phyloP scores from a whole-genome alignment of 345 rosid genomes.

The Viola odorata region DNA sequence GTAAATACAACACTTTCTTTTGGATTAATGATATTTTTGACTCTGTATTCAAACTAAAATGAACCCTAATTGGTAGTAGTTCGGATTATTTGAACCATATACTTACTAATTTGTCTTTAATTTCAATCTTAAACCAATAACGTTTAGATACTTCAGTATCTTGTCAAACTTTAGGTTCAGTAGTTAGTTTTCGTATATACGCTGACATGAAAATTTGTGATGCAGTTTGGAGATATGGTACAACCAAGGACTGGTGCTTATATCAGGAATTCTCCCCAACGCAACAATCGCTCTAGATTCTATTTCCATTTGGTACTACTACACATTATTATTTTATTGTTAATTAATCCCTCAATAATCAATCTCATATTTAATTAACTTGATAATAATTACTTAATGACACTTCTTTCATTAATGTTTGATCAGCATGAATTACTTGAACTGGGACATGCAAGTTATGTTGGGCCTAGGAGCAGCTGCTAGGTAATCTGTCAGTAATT shows the following conservation, averaged over 20 bases:
- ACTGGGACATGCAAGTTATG: conserved; percentile 90
- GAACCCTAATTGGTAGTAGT: no score
- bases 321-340: background rate
- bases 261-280: conserved; percentile 71
- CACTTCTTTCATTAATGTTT: background rate
- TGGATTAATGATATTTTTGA: background rate
- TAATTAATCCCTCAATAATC: no score
- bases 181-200: no score
- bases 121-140: no score
- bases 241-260: conserved; percentile 82
- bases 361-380: no score
- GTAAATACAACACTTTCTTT: conserved; percentile 25
- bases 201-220: background rate
- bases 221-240: conserved; percentile 96
- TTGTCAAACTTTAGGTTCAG: no score
- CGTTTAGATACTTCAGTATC: background rate
- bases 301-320: conserved; percentile 69
- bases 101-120: background rate
- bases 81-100: background rate
- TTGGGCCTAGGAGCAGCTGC: conserved; percentile 77
- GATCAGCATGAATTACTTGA: conserved; percentile 73
- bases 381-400: background rate
- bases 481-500: conserved; percentile 33
- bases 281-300: conserved; percentile 80
- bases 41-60: no score